Evolutionary conservation across 2,329 filamentous ascomycete species (phyloP).

Genomic region (Mollisiaceae sp.): DNA sequence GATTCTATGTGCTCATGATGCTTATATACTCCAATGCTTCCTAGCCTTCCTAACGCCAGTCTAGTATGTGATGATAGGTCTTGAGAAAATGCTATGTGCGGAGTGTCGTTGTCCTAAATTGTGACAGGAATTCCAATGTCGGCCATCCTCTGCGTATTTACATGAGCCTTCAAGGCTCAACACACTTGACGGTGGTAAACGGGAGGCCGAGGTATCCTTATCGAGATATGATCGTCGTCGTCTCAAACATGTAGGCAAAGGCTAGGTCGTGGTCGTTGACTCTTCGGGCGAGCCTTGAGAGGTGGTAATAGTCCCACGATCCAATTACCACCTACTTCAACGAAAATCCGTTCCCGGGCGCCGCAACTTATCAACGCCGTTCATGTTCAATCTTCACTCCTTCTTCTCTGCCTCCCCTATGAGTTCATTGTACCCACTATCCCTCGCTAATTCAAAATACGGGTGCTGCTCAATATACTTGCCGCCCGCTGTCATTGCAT

Average conservation of each 20-base stretch:
- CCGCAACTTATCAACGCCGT: background rate
- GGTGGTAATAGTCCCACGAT: background rate
- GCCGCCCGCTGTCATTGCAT: background rate
- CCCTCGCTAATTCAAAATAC: slow-evolving; percentile 14
- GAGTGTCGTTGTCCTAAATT: too few species aligned
- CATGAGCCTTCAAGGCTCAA: background rate
- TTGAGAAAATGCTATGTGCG: too few species aligned
- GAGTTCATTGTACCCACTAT: slow-evolving; percentile 8
- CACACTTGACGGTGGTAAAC: too few species aligned
- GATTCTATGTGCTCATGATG: background rate
- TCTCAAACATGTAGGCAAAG: background rate
- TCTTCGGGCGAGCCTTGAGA: background rate
- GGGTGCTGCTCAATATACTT: slow-evolving; percentile 8
- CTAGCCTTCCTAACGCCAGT: background rate
- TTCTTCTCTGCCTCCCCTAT: background rate
- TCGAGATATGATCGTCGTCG: background rate
- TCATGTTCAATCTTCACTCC: background rate
- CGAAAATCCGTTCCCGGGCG: background rate
- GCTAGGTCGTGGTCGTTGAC: background rate
- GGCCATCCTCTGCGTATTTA: background rate
- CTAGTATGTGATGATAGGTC: background rate
- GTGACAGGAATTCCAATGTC: background rate
- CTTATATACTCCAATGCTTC: background rate
- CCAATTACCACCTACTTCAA: background rate
- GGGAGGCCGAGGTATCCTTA: too few species aligned